Percentiles rank a stretch among this genome's conserved stretches.
Conservation (phyloP, 78 protist genomes). For the slime mould (Dictyostelium discoideum) region dicty_2.7 NC_007090.3:2856001-2856500, state of each 20-base stretch:
- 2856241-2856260: neutral
- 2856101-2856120: too few species aligned
- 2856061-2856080: neutral
- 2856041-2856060: neutral
- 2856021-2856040: neutral
- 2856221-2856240: neutral
- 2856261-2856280: slow-evolving; percentile 73
- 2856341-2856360: slow-evolving; percentile 11
- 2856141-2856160: too few species aligned
- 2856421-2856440: neutral
- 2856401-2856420: neutral
- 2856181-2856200: neutral
- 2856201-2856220: neutral
- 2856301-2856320: slow-evolving; percentile 10
- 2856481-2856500: slow-evolving; percentile 57
- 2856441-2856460: neutral
- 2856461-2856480: neutral
- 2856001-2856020: neutral
- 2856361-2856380: neutral
- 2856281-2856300: slow-evolving; percentile 35
- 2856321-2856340: slow-evolving; percentile 21
- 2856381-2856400: slow-evolving; percentile 8
- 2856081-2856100: too few species aligned
- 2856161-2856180: too few species aligned
- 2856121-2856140: too few species aligned